phyloP scores from a whole-genome alignment of 2,329 filamentous ascomycete species.

The Aureobasidium sp. region DNA sequence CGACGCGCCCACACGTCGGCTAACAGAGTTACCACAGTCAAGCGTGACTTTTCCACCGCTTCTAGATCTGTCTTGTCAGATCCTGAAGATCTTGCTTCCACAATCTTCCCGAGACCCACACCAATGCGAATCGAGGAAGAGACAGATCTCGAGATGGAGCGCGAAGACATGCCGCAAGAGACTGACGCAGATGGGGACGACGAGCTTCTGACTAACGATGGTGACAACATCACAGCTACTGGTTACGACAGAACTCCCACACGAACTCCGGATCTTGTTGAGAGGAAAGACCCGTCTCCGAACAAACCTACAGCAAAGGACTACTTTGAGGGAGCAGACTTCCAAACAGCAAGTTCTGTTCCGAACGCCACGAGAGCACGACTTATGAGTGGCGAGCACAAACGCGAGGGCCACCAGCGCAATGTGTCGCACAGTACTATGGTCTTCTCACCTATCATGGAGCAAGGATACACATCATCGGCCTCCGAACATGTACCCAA shows the following conservation, averaged over 20 bases:
- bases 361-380: slow-evolving; percentile 4
- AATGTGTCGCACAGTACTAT: slow-evolving; percentile 77
- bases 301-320: background rate
- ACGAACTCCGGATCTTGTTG: slow-evolving; percentile 7
- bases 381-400: slow-evolving; percentile 15
- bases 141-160: slow-evolving; percentile 29
- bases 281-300: slow-evolving; percentile 1
- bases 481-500: background rate
- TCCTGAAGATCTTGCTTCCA: slow-evolving; percentile 40
- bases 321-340: slow-evolving; percentile 4
- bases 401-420: slow-evolving; percentile 47
- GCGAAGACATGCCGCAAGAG: slow-evolving; percentile 44
- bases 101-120: slow-evolving; percentile 29
- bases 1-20: slow-evolving; percentile 39
- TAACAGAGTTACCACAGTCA: slow-evolving; percentile 21
- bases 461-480: slow-evolving; percentile 21
- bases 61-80: slow-evolving; percentile 49
- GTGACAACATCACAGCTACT: slow-evolving; percentile 37
- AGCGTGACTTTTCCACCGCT: slow-evolving; percentile 42
- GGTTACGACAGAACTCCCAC: slow-evolving; percentile 14
- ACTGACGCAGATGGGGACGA: slow-evolving; percentile 85
- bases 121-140: slow-evolving; percentile 39
- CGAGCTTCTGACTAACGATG: slow-evolving; percentile 76
- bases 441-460: slow-evolving; percentile 61
- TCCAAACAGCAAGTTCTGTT: background rate